Conservation (phyloP, 768 basidiomycete genomes). For the Fomitopsis serialis region DNA sequence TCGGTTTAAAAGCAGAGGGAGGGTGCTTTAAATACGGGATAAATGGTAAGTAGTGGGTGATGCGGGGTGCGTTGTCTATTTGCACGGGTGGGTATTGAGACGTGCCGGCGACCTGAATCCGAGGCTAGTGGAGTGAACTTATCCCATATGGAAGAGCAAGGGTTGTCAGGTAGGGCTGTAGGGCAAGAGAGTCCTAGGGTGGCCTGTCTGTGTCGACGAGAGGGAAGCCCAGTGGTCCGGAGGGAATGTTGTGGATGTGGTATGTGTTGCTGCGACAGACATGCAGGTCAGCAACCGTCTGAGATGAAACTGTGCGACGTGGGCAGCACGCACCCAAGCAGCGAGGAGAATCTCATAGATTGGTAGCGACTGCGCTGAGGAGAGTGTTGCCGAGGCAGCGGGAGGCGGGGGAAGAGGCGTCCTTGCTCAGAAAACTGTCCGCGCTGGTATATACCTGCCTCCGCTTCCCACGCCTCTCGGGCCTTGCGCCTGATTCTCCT, state of each 20-base stretch:
- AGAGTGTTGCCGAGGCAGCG: background rate
- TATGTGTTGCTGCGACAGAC: conserved; percentile 14
- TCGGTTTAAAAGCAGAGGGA: conserved; percentile 20
- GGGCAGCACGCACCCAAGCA: conserved; percentile 7
- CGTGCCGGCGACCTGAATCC: conserved; percentile 39
- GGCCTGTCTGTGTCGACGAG: conserved; percentile 71
- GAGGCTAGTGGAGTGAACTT: conserved; percentile 23
- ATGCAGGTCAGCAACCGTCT: background rate
- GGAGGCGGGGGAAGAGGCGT: background rate
- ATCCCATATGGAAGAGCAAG: conserved; percentile 32
- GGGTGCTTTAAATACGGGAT: conserved; percentile 11
- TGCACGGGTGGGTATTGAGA: conserved; percentile 6
- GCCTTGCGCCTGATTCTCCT: background rate
- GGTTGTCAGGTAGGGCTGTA: conserved; percentile 15
- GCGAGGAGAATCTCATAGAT: conserved; percentile 13
- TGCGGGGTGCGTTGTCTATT: conserved; percentile 9
- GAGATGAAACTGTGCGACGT: background rate
- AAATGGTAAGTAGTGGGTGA: conserved; percentile 3
- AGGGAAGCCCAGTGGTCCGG: conserved; percentile 52
- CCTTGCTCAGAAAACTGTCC: conserved; percentile 4
- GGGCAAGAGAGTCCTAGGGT: conserved; percentile 48
- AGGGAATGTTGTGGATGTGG: conserved; percentile 47
- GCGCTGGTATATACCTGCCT: background rate
- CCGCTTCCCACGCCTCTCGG: conserved; percentile 1
- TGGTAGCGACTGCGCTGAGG: background rate